Evolutionary conservation across 495 filamentous ascomycete species (phyloP).

Genomic region (Penicillium cosmopolitanum): DNA sequence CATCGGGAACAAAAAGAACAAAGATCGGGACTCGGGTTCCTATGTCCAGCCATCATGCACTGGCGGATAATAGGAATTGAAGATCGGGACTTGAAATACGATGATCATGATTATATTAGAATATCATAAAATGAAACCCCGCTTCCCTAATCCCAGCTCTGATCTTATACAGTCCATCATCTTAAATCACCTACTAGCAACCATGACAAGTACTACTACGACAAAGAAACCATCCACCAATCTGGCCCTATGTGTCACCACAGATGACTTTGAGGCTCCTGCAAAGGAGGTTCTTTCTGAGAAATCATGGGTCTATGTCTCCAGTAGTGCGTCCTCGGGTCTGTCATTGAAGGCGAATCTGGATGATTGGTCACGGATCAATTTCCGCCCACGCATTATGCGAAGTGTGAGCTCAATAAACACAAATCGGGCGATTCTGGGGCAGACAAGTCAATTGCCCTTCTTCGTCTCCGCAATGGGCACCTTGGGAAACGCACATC

Average conservation of each 20-base stretch:
- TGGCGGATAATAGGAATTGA: not conserved
- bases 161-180: not conserved
- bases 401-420: slow-evolving; percentile 24
- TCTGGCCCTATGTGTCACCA: slow-evolving; percentile 18
- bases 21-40: slow-evolving; percentile 4
- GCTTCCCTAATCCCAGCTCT: too few species aligned
- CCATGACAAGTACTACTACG: slow-evolving; percentile 3
- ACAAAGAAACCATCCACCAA: slow-evolving; percentile 9
- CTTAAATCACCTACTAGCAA: slow-evolving; percentile 1
- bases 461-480: slow-evolving; percentile 29
- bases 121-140: not conserved
- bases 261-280: slow-evolving; percentile 23
- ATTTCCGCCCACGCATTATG: slow-evolving; percentile 28
- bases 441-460: slow-evolving; percentile 16
- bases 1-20: not conserved
- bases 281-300: slow-evolving; percentile 23
- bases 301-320: slow-evolving; percentile 29
- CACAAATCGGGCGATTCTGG: slow-evolving; percentile 20
- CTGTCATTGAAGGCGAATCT: slow-evolving; percentile 23
- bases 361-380: slow-evolving; percentile 30
- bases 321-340: slow-evolving; percentile 25
- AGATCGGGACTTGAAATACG: not conserved
- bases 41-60: not conserved
- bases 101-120: not conserved
- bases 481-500: slow-evolving; percentile 21